Evolutionary conservation across 768 basidiomycete genomes (phyloP).

Genomic region (Nidularia pulvinata): DNA sequence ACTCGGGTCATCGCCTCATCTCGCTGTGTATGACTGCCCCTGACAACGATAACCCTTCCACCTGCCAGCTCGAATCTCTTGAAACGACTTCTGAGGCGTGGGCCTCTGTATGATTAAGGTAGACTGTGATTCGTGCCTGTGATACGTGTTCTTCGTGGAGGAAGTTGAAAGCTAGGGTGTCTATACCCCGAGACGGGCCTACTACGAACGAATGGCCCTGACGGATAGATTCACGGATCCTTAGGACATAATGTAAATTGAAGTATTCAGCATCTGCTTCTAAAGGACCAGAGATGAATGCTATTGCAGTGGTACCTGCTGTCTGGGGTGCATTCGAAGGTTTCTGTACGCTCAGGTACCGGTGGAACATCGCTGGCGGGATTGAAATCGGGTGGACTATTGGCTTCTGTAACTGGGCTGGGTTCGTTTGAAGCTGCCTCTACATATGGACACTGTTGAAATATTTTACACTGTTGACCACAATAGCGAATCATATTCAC

Average conservation of each 20-base stretch:
- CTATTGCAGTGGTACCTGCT: no score
- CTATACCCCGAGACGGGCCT: constrained; percentile 15
- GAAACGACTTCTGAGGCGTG: constrained; percentile 3
- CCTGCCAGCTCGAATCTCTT: constrained; percentile 10
- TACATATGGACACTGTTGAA: no score
- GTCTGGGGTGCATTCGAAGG: no score
- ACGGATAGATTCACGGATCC: constrained; percentile 9
- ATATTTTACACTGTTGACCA: no score
- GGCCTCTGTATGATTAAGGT: constrained; percentile 12
- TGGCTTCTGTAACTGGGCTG: no score
- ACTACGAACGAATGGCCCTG: constrained; percentile 17
- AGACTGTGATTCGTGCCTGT: constrained; percentile 12
- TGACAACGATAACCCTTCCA: constrained; percentile 12
- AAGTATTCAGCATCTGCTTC: constrained; percentile 12
- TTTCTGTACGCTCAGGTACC: no score
- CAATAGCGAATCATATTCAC: no score
- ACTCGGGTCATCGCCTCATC: constrained; percentile 23
- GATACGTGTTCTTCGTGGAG: constrained; percentile 9
- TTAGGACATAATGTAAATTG: constrained; percentile 9
- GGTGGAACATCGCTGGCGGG: no score
- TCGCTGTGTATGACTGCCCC: constrained; percentile 16
- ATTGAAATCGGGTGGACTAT: no score
- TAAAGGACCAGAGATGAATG: neutral
- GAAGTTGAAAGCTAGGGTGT: constrained; percentile 13
- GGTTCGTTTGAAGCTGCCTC: no score